A percentile compares a stretch with the other conserved stretches of the same genome.
phyloP scores from a whole-genome alignment of 169 alveolate species.

The Cyclospora cayetanensis region DNA sequence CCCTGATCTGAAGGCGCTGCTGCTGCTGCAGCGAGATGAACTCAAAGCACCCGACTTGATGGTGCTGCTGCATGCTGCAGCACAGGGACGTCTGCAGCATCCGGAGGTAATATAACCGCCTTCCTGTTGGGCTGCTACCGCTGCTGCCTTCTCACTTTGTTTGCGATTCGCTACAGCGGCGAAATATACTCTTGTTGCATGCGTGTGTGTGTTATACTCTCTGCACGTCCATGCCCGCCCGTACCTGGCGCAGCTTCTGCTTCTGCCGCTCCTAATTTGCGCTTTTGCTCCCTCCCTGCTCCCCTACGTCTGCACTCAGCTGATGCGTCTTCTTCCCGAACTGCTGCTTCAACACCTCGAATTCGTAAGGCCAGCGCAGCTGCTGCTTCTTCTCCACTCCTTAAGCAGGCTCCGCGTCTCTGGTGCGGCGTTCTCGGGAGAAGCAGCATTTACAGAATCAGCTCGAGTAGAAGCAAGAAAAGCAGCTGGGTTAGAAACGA shows the following conservation, averaged over 20 bases:
- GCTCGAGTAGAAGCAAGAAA: too few species aligned
- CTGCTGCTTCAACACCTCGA: slow-evolving; percentile 21
- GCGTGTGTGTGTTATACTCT: not conserved
- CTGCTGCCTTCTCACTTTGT: not conserved
- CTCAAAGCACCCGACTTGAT: not conserved
- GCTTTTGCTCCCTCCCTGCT: too few species aligned
- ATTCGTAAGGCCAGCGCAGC: not conserved
- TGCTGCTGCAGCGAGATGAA: not conserved
- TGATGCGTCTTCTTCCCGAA: too few species aligned
- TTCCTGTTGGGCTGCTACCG: not conserved
- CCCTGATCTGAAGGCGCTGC: not conserved
- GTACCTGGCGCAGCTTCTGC: not conserved
- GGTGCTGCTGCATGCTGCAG: not conserved
- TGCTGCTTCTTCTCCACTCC: slow-evolving; percentile 9
- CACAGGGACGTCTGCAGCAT: not conserved
- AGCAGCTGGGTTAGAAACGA: not conserved
- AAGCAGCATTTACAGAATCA: too few species aligned
- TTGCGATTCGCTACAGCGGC: not conserved
- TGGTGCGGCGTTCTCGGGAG: not conserved
- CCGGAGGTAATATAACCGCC: not conserved
- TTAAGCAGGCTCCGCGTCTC: not conserved
- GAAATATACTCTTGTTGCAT: too few species aligned
- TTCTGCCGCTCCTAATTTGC: too few species aligned
- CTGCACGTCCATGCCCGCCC: too few species aligned
- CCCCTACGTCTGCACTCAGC: too few species aligned